Conservation (phyloP, 257 asterid genomes). For the Scutellaria galericulata region DNA sequence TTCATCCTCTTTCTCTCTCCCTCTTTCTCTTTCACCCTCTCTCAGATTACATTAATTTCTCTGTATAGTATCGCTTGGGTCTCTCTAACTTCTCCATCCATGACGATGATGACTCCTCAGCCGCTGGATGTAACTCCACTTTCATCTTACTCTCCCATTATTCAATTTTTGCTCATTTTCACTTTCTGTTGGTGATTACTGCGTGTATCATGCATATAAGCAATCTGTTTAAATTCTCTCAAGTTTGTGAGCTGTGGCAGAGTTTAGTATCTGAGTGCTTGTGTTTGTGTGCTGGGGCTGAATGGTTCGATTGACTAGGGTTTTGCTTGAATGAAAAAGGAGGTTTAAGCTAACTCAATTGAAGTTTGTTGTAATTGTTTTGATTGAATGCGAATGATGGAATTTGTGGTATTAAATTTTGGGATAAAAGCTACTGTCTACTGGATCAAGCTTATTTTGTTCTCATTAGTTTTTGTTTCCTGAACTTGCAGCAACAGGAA, state of each 20-base stretch:
- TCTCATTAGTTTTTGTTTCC: constrained; percentile 15
- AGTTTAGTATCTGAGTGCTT: constrained; percentile 21
- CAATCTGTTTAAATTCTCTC: constrained; percentile 30
- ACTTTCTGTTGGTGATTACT: constrained; percentile 13
- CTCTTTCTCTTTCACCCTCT: constrained; percentile 27
- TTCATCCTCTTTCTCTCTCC: constrained; percentile 21
- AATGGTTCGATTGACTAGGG: constrained; percentile 65
- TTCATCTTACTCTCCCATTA: constrained; percentile 29
- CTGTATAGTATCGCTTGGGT: constrained; percentile 64
- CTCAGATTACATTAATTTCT: constrained; percentile 35
- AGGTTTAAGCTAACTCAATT: constrained; percentile 46
- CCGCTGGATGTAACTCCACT: constrained; percentile 75
- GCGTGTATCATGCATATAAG: constrained; percentile 26
- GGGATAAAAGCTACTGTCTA: constrained; percentile 40
- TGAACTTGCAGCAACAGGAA: constrained; percentile 65
- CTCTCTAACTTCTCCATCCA: constrained; percentile 47
- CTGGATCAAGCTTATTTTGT: constrained; percentile 44
- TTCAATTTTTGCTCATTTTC: constrained; percentile 14
- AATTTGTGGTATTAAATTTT: constrained; percentile 33
- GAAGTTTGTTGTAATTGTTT: constrained; percentile 29
- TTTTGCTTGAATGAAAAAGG: constrained; percentile 42
- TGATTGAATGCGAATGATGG: constrained; percentile 38
- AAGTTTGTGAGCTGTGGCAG: constrained; percentile 5
- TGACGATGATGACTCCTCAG: constrained; percentile 91
- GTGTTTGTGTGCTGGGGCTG: constrained; percentile 28